These are phyloP conservation scores for Plantago elongata DNA, from an alignment of 257 asterid genomes.

Conservation along the genomic window DNA sequence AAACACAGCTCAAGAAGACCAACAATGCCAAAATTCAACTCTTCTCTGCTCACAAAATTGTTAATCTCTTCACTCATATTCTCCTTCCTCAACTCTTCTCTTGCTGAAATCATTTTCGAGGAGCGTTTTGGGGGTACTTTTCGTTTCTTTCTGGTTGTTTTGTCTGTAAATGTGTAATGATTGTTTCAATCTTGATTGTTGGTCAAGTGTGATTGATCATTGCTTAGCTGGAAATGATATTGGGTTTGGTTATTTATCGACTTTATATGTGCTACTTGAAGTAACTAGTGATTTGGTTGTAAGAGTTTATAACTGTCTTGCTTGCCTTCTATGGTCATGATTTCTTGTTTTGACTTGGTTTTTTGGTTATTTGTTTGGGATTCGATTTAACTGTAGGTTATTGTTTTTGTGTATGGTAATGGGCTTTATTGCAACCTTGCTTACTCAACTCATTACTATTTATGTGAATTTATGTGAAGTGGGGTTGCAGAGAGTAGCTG, in stretches of 20 bases:
- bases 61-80: conserved; percentile 15
- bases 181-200: not conserved
- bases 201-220: too few species aligned
- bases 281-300: not conserved
- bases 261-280: not conserved
- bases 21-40: conserved; percentile 37
- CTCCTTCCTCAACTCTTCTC: conserved; percentile 34
- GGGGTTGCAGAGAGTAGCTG: conserved; percentile 3
- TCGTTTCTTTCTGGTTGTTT: not conserved
- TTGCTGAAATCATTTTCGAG: conserved; percentile 73
- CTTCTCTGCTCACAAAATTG: conserved; percentile 7
- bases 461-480: conserved; percentile 4
- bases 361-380: too few species aligned
- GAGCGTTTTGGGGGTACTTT: conserved; percentile 82
- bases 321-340: not conserved
- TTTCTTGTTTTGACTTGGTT: not conserved
- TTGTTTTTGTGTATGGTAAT: not conserved
- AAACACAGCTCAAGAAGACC: not conserved
- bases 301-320: not conserved
- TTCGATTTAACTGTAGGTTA: too few species aligned
- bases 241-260: not conserved
- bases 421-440: not conserved
- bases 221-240: conserved; percentile 10
- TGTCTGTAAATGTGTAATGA: not conserved
- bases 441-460: not conserved